These are phyloP conservation scores for Pseudonitzschia delicatissima DNA, from an alignment of 108 stramenopile species.

Conservation along the genomic window DNA sequence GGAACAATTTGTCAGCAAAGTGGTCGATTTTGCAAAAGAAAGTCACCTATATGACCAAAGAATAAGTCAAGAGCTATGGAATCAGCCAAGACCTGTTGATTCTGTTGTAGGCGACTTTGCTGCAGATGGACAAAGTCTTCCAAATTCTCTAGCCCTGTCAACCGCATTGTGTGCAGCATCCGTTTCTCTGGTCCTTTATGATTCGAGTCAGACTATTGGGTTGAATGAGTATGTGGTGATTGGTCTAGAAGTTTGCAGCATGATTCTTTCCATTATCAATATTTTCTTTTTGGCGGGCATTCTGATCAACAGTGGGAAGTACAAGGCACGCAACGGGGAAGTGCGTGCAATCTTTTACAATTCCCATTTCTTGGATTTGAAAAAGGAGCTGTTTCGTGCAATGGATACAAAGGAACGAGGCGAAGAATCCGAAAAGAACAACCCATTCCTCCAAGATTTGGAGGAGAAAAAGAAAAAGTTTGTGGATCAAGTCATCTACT, in stretches of 20 bases:
- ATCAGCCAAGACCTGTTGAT: conserved; percentile 42
- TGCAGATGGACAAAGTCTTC: conserved; percentile 29
- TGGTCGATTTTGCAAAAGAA: conserved; percentile 30
- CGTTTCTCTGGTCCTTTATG: conserved; percentile 17
- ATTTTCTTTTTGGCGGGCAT: conserved; percentile 26
- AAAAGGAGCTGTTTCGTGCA: conserved; percentile 19
- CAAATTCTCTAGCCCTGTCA: conserved; percentile 24
- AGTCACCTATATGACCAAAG: conserved; percentile 28
- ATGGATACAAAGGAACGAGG: background rate
- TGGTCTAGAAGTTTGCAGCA: background rate
- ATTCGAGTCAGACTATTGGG: background rate
- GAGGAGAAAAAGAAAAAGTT: conserved; percentile 19
- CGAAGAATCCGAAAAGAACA: background rate
- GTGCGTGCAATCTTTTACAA: conserved; percentile 15
- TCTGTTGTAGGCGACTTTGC: conserved; percentile 39
- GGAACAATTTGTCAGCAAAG: conserved; percentile 19
- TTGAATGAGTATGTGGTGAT: background rate
- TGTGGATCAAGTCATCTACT: conserved; percentile 23
- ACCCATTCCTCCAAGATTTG: conserved; percentile 28
- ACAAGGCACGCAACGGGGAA: conserved; percentile 39
- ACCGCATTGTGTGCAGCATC: conserved; percentile 25
- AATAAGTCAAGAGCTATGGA: conserved; percentile 30
- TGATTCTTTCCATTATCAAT: conserved; percentile 21
- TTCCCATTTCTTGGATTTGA: conserved; percentile 8
- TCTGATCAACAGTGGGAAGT: conserved; percentile 22